phyloP scores from a whole-genome alignment of 2,329 filamentous ascomycete species.

The Chrysoporthe puriensis region DNA sequence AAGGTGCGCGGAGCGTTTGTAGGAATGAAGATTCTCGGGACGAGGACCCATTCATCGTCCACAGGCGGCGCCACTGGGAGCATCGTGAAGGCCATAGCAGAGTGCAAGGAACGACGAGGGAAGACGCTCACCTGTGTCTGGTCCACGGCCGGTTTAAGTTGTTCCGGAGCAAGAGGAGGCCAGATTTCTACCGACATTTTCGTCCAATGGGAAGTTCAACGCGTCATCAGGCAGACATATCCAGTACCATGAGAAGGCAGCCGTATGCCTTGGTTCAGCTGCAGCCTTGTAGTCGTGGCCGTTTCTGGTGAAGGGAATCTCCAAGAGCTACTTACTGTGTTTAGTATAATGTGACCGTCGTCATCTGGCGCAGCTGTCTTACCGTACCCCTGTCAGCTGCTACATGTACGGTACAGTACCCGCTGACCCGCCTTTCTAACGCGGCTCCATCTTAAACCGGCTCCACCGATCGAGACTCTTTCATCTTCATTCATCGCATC shows the following conservation, averaged over 20 bases:
- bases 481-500: not conserved
- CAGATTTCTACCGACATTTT: slow-evolving; percentile 63
- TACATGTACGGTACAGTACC: not conserved
- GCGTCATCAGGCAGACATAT: slow-evolving; percentile 36
- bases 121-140: slow-evolving; percentile 52
- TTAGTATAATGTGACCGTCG: slow-evolving; percentile 2
- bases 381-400: not conserved
- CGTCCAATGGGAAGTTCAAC: slow-evolving; percentile 17
- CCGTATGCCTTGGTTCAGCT: not conserved
- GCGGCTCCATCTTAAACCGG: not conserved
- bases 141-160: slow-evolving; percentile 54
- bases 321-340: slow-evolving; percentile 1
- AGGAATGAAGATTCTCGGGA: not conserved
- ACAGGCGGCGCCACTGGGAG: not conserved
- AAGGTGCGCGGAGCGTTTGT: not conserved
- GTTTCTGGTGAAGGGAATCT: not conserved
- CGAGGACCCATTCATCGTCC: slow-evolving; percentile 23
- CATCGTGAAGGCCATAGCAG: not conserved
- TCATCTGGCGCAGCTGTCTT: not conserved
- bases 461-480: not conserved
- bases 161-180: slow-evolving; percentile 55
- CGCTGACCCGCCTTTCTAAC: not conserved
- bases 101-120: not conserved
- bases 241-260: not conserved
- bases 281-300: not conserved